Evolutionary conservation across 2,329 filamentous ascomycete species (phyloP).

Genomic region (Penicillium sp.): DNA sequence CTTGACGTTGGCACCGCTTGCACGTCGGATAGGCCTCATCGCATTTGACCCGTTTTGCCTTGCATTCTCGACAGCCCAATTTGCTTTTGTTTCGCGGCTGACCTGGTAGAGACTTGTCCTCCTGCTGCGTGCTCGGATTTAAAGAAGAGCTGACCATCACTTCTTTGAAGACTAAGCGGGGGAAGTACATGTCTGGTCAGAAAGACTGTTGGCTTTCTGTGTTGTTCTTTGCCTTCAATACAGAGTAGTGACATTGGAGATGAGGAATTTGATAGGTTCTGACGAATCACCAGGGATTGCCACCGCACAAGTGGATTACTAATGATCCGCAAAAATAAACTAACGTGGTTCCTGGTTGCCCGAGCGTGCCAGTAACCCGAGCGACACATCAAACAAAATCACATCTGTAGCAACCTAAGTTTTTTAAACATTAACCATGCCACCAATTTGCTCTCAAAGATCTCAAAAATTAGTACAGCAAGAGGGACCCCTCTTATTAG

Average conservation of each 20-base stretch:
- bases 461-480: no score
- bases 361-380: no score
- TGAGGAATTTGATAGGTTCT: slow-evolving; percentile 1
- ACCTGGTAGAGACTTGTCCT: slow-evolving; percentile 5
- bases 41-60: slow-evolving; percentile 23
- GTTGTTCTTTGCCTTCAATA: neutral
- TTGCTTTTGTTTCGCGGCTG: slow-evolving; percentile 14
- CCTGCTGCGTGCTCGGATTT: slow-evolving; percentile 10
- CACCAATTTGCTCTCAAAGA: no score
- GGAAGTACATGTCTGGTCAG: slow-evolving; percentile 9
- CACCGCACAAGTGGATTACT: neutral
- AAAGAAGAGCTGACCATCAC: slow-evolving; percentile 6
- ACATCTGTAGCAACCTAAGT: no score
- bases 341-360: no score
- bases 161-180: slow-evolving; percentile 11
- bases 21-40: slow-evolving; percentile 25
- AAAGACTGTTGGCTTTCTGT: neutral
- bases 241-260: neutral
- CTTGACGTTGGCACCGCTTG: slow-evolving; percentile 17
- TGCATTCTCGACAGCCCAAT: slow-evolving; percentile 25
- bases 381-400: no score
- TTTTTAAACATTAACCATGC: no score
- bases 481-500: no score
- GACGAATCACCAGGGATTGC: neutral
- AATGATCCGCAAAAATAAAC: neutral